Evolutionary conservation across 1,139 yeast genomes (phyloP).

Genomic region (Candida dubliniensis): DNA sequence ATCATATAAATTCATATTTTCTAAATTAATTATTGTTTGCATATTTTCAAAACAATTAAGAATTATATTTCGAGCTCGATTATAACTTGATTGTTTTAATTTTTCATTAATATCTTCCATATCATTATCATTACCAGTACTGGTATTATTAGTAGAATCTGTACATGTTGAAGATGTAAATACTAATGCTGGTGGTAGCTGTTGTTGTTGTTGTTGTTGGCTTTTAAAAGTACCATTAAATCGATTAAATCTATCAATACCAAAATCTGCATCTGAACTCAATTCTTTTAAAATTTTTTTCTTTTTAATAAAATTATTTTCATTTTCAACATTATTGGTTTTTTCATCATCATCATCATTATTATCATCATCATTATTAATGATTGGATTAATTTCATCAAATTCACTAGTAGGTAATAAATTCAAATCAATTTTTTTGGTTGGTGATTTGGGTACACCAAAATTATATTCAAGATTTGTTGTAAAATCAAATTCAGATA

Average conservation of each 20-base stretch:
- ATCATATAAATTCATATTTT: constrained; percentile 37
- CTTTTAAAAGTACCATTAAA: constrained; percentile 31
- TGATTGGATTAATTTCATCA: not conserved
- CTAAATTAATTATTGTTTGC: constrained; percentile 34
- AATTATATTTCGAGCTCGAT: constrained; percentile 35
- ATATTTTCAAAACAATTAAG: constrained; percentile 42
- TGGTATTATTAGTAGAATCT: not conserved
- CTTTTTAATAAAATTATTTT: not conserved
- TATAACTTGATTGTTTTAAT: constrained; percentile 15
- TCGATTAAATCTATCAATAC: constrained; percentile 46
- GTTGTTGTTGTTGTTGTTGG: too few species aligned
- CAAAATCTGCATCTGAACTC: constrained; percentile 49
- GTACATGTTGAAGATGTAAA: too few species aligned
- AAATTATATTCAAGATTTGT: constrained; percentile 21
- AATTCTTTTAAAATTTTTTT: constrained; percentile 10
- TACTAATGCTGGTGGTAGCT: constrained; percentile 24
- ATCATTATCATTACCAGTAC: constrained; percentile 9
- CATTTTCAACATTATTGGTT: too few species aligned
- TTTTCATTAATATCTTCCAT: constrained; percentile 12
- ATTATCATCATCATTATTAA: too few species aligned
- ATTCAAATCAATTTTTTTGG: constrained; percentile 12
- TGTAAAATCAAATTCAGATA: constrained; percentile 30
- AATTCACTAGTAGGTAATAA: constrained; percentile 1
- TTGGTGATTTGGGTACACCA: constrained; percentile 31
- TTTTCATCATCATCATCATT: too few species aligned